Base-by-base conservation (phyloP, 106 monocot species). In the Alisma plantagoaquatica region DNA sequence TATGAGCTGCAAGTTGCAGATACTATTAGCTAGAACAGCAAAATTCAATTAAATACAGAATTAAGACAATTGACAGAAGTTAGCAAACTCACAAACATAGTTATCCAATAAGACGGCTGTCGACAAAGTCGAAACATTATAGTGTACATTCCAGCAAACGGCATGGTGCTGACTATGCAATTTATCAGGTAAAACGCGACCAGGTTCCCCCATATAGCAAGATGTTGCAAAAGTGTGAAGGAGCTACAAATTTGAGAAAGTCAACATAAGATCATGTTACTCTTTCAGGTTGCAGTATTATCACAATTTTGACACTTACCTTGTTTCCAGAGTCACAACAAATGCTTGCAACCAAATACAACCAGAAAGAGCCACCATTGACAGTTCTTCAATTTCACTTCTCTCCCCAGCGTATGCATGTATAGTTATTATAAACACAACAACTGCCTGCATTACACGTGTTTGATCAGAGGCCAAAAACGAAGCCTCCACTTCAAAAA, bases 341-440 rank as follows among this genome's bases (percentile, higher is more conserved):
- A 89, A 78, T 50, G 77, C 84, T 63, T 98, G 96, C 55, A 98
- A 63, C 96, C 88, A 98, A 50, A 98, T 90, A 54, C 89, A 89
- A 32, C 96, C 96, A 27, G 96, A 98, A 46, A 98, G 89, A 15
- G 96, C 96, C 31, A 98, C 96, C 78, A 98, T 84, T 18, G 96
- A 81, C n/a, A 98, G 59, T 71, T 98, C 85, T 77, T 89, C 89
- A 67, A 89, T 89, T 67, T 85, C 89, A 58, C 96, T 74, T 55
- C 79, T 98, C 60, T 98, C 84, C 57, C 69, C 53, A 28, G 78
- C 70, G 75, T 89, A 98, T 9, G 73, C 77, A 82, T 80, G 79
- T 10, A 82, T 56, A 24, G 71, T 76, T 48, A 89, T 62, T 27
- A 82, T 31, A 71, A 89, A 98, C 54, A 88, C 78, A 29, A 98